Percentiles rank a stretch among this genome's conserved stretches.
phyloP scores from a whole-genome alignment of 805 yeast species.

The Trichomonascus vanleenenianus region DNA sequence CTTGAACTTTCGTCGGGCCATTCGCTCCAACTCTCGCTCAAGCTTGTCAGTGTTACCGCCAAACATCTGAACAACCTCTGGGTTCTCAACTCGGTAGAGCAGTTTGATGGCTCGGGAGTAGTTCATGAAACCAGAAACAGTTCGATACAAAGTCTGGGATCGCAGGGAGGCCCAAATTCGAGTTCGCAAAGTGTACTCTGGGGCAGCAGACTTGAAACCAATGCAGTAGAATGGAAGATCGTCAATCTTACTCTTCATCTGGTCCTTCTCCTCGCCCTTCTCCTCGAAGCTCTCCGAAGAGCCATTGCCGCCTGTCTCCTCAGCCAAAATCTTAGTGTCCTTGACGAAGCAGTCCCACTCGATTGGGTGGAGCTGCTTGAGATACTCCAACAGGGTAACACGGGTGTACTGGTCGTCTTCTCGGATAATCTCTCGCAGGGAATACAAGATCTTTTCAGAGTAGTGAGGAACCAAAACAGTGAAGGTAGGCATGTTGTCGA shows the following conservation, averaged over 20 bases:
- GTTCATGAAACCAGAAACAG: conserved; percentile 78
- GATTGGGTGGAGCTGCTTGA: conserved; percentile 58
- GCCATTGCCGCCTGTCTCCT: conserved; percentile 6
- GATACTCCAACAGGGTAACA: conserved; percentile 71
- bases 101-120: conserved; percentile 66
- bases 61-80: conserved; percentile 59
- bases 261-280: conserved; percentile 2
- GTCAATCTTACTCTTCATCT: conserved; percentile 32
- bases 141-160: conserved; percentile 75
- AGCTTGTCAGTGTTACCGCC: conserved; percentile 97
- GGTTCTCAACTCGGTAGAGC: conserved; percentile 52
- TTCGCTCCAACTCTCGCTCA: conserved; percentile 84
- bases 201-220: conserved; percentile 63
- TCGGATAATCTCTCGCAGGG: conserved; percentile 70
- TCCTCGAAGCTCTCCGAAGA: conserved; percentile 1
- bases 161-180: conserved; percentile 83
- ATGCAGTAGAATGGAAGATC: conserved; percentile 65
- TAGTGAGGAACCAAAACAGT: conserved; percentile 84
- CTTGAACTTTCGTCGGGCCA: conserved; percentile 75
- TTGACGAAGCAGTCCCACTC: conserved; percentile 81
- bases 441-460: conserved; percentile 69
- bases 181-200: conserved; percentile 59
- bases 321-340: conserved; percentile 46
- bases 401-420: conserved; percentile 53
- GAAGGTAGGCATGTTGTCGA: conserved; percentile 68